These are phyloP conservation scores for Artemisia argyi DNA, from an alignment of 129 eudicot genomes.

Conservation along the genomic window DNA sequence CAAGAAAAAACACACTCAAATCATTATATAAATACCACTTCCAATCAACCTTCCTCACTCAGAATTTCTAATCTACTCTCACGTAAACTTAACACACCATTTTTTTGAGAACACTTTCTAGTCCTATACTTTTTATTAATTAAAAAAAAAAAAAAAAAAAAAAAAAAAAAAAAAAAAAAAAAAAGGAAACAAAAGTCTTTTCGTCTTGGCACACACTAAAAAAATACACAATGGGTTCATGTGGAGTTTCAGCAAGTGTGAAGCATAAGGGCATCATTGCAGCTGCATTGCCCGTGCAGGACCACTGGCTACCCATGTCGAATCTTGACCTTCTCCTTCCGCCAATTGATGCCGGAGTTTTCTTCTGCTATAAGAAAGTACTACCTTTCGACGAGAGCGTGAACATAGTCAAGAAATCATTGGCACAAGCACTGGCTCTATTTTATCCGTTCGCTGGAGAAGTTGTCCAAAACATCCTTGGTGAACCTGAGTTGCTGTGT, in stretches of 20 bases:
- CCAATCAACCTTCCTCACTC: slow-evolving; percentile 11
- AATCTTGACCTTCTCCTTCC: slow-evolving; percentile 78
- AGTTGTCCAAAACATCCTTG: slow-evolving; percentile 45
- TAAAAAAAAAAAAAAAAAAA: no score
- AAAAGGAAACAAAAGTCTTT: no score
- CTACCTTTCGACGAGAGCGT: slow-evolving; percentile 20
- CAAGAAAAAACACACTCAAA: neutral
- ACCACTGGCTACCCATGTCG: slow-evolving; percentile 63
- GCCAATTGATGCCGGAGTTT: slow-evolving; percentile 51
- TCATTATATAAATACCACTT: slow-evolving; percentile 25
- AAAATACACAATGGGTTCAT: slow-evolving; percentile 30
- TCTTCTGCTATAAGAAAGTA: slow-evolving; percentile 54
- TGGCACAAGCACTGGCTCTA: slow-evolving; percentile 43
- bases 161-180: no score
- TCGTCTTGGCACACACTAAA: neutral
- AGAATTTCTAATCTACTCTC: slow-evolving; percentile 10
- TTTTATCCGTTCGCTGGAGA: slow-evolving; percentile 74
- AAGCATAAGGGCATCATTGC: slow-evolving; percentile 42
- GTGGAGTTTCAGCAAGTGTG: slow-evolving; percentile 35
- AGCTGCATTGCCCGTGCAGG: slow-evolving; percentile 53
- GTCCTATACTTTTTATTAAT: neutral
- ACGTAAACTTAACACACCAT: neutral
- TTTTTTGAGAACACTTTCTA: slow-evolving; percentile 1
- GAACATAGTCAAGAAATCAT: slow-evolving; percentile 47
- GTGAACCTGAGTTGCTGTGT: slow-evolving; percentile 69